Evolutionary conservation across 1,284 basidiomycete species (phyloP), one percentile per base, ranked within the genome.

Genomic region (Sparassis latifolia): DNA sequence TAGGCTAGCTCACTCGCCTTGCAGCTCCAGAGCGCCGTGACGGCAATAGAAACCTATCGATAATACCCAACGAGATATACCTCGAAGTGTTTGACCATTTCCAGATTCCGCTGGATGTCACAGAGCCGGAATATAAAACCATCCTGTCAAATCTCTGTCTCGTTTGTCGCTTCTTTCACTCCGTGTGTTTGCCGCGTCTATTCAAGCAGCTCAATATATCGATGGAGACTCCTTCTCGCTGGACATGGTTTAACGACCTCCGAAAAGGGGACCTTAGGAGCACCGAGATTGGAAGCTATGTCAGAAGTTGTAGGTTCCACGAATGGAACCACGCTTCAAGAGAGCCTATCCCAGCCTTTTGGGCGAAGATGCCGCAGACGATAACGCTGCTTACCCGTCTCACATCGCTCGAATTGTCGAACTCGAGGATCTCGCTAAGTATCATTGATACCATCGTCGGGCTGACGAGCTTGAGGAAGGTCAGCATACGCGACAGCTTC

Each of bases 101-200:
- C 35, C 35, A 38, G 35, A 7, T n/a, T n/a, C n/a, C n/a, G 7
- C 35, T 9, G 7, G 35, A 38, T 7, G n/a, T 38, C 9, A 38
- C 35, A 38, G 35, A 38, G 35, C 9, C 7, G n/a, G 35, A 45
- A 31, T 45, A 45, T 31, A 32, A 45, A 20, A 10, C 9, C 5
- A 45, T 20, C 44, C 28, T 45, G 44, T 20, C 20, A 10, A 29
- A 10, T 32, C 44, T 45, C 27, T 28, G 27, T 20, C 44, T 45
- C 44, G 44, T 45, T 5, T 45, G 44, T 31, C 27, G 44, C 31
- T 45, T 45, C 31, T 45, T 45, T 31, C 44, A 31, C 32, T n/a
- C 44, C n/a, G 44, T 45, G 12, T 45, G 44, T 32, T 32, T 29
- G 30, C 20, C 44, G 30, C 44, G 30, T 5, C n/a, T 45, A 9